Base-by-base conservation (phyloP, 1,284 basidiomycete species). In the Trichosporon coremiiforme region DNA sequence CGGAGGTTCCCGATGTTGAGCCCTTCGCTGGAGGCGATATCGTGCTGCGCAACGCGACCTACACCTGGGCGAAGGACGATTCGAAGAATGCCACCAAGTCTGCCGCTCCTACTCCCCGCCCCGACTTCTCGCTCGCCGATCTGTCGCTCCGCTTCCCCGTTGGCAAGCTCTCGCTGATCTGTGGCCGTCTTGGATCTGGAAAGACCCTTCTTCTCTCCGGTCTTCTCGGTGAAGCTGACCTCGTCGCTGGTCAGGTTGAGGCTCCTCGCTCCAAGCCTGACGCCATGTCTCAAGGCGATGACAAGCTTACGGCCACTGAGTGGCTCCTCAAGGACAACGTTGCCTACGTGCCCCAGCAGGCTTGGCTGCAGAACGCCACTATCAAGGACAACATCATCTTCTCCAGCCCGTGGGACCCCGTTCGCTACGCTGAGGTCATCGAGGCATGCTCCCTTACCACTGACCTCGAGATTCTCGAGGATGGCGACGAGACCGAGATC, bases 331-430 rank as follows among this genome's bases (percentile, higher is more conserved):
- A 87, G 17, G 89, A 90, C 22, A 86, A 92, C 70, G 79, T 84
- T 70, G 95, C 93, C 0, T 98, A 94, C 83, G 95, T 97, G 12
- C 94, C 95, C n/a, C 95, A 98, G 85, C 84, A 84, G 68, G 84
- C 86, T 1, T 84, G 84, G 83, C 86, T 97, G 41, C 89, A 94
- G 69, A 97, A 97, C 79, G 94, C 93, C 0, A 93, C 91, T 4
- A 94, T 98, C 82, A 91, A 90, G 86, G 93, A 96, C 65, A 98
- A 98, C 76, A 96, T 98, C 73, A 83, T 97, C 25, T 98, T 98
- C 83, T 92, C 90, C 70, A 85, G 93, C 29, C 93, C 93, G 0
- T 93, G 87, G 75, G 87, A 93, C 72, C 88, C 90, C 76, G 87
- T 89, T 66, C 87, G 94, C 2, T 96, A 96, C 78, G 85, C 88